These are phyloP conservation scores for Nitzschia sp. DNA, from an alignment of 108 stramenopile genomes.

Conservation along the genomic window DNA sequence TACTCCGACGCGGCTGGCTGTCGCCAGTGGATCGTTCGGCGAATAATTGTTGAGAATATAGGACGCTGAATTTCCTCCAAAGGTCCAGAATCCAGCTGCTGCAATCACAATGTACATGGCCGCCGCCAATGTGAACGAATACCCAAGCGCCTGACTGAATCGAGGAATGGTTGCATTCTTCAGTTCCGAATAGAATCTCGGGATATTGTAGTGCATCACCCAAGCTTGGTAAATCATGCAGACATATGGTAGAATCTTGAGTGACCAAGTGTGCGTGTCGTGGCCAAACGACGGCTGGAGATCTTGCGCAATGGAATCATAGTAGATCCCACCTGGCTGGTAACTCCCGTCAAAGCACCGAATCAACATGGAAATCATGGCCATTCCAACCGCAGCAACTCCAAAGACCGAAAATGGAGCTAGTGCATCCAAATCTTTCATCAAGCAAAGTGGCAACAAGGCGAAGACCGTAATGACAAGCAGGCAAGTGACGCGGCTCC, in stretches of 20 bases:
- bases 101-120: conserved; percentile 62
- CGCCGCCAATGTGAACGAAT: conserved; percentile 55
- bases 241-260: conserved; percentile 37
- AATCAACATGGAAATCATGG: conserved; percentile 47
- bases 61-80: conserved; percentile 64
- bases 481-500: conserved; percentile 41
- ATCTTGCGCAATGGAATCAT: conserved; percentile 35
- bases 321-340: conserved; percentile 28
- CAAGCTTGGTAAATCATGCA: conserved; percentile 47
- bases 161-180: conserved; percentile 62
- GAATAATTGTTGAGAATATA: conserved; percentile 87
- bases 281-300: conserved; percentile 61
- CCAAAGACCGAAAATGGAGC: conserved; percentile 71
- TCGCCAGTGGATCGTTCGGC: conserved; percentile 72
- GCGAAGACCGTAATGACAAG: conserved; percentile 58
- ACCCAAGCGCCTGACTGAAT: conserved; percentile 52
- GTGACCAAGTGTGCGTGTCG: conserved; percentile 6
- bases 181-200: conserved; percentile 81
- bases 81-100: conserved; percentile 70
- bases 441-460: conserved; percentile 81
- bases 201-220: conserved; percentile 81
- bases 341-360: conserved; percentile 71
- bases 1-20: conserved; percentile 66
- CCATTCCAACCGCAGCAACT: conserved; percentile 47
- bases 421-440: conserved; percentile 63